Base-by-base conservation (phyloP, 2,329 filamentous ascomycete genomes). In the Nigrospora sphaerica region DNA sequence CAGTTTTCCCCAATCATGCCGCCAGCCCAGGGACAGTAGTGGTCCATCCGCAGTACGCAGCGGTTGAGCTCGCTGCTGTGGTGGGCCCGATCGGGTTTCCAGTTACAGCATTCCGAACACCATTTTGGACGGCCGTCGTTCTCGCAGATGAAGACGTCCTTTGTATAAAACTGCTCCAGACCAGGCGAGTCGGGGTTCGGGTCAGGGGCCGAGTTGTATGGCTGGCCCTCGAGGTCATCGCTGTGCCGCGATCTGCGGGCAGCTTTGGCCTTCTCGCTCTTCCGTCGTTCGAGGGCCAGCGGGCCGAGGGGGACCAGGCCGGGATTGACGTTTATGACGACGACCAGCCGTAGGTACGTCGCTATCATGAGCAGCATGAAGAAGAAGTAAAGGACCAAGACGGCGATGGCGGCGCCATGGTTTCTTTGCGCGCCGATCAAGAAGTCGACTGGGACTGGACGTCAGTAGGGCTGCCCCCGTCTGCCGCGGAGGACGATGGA, bases 1-100 rank as follows among this genome's bases (percentile, higher is more conserved):
- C 78, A 81, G 2, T 81, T 90, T 62, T 96, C 91, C 0, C 83
- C 86, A 11, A 98, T 83, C 53, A 95, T 87, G 18, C 92, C 93
- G 4, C 92, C 92, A n/a, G 95, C 91, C 86, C 86, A 97, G 0
- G 92, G 93, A 59, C 93, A 98, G 58, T 91, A 93, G 61, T 97
- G 92, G 52, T 97, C 92, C 86, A 96, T 93, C 58, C 93, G 93
- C 36, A 78, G 71, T 18, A 95, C 86, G 59, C 92, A 97, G 38
- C 89, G 77, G 42, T 81, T 81, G 12, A 93, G 71, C 60, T 95
- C 88, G 44, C 83, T 83, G 59, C 86, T 95, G 65, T 97, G 92
- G 62, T 95, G 90, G 3, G 86, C 79, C 4, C 92, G 78, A 59
- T 96, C 92, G 0, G 86, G 83, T 64, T 96, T 97, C 81, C 87